These are phyloP conservation scores for Gryganskiella cystojenkinii DNA, from an alignment of 192 early-diverging fungal species.

Conservation along the genomic window DNA sequence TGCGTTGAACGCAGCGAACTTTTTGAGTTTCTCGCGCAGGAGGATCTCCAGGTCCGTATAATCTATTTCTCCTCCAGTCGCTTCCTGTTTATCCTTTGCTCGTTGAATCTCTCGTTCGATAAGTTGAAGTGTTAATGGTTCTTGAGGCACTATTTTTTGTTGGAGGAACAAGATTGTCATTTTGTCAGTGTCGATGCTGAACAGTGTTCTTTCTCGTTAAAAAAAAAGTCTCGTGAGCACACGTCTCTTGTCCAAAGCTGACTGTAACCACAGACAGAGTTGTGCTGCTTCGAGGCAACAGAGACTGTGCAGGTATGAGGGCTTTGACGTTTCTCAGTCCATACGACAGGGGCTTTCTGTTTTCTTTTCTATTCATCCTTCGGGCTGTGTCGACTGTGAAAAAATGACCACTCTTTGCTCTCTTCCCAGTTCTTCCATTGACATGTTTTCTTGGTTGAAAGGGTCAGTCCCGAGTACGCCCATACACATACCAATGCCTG, in stretches of 20 bases:
- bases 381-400: no score
- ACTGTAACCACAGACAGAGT: no score
- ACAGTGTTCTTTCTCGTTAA: not conserved
- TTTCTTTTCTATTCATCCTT: no score
- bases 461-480: constrained; percentile 54
- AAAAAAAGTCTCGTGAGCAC: no score
- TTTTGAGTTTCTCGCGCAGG: constrained; percentile 34
- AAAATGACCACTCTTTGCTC: no score
- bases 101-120: constrained; percentile 29
- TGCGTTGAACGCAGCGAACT: constrained; percentile 45
- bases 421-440: not conserved
- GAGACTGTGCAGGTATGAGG: no score
- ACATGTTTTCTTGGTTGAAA: not conserved
- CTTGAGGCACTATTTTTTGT: constrained; percentile 26
- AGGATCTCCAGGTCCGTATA: constrained; percentile 26
- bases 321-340: no score
- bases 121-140: constrained; percentile 36
- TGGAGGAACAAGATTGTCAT: not conserved
- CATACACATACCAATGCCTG: constrained; percentile 46
- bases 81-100: constrained; percentile 5
- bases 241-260: no score
- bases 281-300: no score
- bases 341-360: no score
- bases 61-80: constrained; percentile 26
- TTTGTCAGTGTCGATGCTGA: not conserved